Base-by-base conservation (phyloP, 148 eudicot genomes). In the Persicaria maculosa region DNA sequence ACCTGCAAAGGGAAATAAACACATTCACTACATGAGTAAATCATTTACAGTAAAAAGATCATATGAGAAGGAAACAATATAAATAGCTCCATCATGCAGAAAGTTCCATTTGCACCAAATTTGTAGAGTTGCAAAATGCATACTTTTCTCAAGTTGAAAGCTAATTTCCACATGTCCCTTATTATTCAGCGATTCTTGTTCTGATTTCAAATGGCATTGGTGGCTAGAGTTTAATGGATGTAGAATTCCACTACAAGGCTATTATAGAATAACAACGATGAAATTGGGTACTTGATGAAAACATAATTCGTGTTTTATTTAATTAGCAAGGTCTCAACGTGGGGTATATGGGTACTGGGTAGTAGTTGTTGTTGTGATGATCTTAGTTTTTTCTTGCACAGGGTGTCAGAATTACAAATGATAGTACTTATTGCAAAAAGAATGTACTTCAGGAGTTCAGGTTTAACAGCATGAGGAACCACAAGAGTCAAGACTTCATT, bases 1-100 rank as follows among this genome's bases (percentile, higher is more conserved):
- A 91, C 97, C 97, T 94, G 97, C 92, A 81, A 81, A 80, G 74
- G 9, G 47, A 65, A 65, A 65, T 64, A 31, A 64, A 31, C 68
- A 12, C 45, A 15, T 11, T 65, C 47, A 72, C 58, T 50, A 6
- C 55, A 47, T 53, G 7, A 15, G 58, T 44, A 64, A 68, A 43
- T 17, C 65, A 67, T 25, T 40, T 15, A 5, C 5, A 57, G 45
- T 54, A 47, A 20, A 55, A 44, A 64, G 46, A 47, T 40, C 17
- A 45, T 43, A 52, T 5, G 46, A 73, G 43, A 19, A 48, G 2
- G 36, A 14, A 47, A 17, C 45, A 47, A 31, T 31, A 31, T 6
- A 11, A 70, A 48, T 50, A 59, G 44, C 76, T 46, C 11, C 25
- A 77, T 59, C 45, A 62, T 25, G 68, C 68, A 62, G 68, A 11